phyloP scores from a whole-genome alignment of 2,329 filamentous ascomycete genomes.

The Diaporthe sp. region DNA sequence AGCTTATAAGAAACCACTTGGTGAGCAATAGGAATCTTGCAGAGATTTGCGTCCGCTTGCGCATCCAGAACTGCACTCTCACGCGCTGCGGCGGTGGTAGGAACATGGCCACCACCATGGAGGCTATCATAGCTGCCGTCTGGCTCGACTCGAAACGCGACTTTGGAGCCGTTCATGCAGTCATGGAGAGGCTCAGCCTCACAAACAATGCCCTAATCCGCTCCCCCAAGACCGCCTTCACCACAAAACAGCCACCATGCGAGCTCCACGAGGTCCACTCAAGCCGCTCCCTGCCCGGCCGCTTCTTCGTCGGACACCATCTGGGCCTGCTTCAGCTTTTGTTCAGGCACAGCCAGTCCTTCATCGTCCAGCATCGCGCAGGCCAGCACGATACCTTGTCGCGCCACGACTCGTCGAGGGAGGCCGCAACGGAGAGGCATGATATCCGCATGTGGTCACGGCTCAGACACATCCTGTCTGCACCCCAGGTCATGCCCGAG shows the following conservation, averaged over 20 bases:
- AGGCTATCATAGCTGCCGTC: constrained; percentile 16
- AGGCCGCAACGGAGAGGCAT: neutral
- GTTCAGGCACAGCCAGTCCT: neutral
- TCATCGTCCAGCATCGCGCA: neutral
- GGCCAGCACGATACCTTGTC: neutral
- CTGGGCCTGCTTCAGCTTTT: constrained; percentile 6
- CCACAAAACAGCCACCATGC: neutral
- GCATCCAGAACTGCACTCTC: neutral
- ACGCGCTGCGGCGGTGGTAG: neutral
- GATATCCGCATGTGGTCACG: neutral
- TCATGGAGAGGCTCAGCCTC: constrained; percentile 10
- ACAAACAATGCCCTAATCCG: neutral
- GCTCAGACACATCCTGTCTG: neutral
- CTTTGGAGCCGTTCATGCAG: neutral
- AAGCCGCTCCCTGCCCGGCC: neutral
- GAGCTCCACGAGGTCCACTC: neutral
- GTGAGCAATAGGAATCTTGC: constrained; percentile 9
- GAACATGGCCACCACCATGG: constrained; percentile 8
- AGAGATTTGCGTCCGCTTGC: neutral
- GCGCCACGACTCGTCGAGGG: neutral
- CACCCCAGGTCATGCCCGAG: neutral
- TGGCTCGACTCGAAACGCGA: constrained; percentile 12
- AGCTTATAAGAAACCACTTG: neutral
- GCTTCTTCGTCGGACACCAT: constrained; percentile 7
- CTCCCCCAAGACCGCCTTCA: neutral